Base-by-base conservation (phyloP, 768 basidiomycete genomes). In the Rhizopogon vulgaris region DNA sequence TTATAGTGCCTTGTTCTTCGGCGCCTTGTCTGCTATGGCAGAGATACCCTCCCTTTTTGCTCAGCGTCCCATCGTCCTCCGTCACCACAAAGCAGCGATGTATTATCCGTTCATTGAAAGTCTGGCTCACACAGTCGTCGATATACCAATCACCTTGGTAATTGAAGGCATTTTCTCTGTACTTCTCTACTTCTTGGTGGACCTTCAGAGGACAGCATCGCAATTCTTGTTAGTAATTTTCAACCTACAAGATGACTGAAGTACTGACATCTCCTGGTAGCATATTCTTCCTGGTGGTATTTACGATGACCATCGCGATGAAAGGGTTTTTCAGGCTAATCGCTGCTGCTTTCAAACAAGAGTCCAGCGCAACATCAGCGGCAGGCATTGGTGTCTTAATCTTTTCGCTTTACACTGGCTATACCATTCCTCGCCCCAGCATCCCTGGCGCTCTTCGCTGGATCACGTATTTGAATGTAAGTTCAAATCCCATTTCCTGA, bases 311-410 rank as follows among this genome's bases (percentile, higher is more conserved):
- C 32, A 48, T 90, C 22, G 68, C 82, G 7, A 85, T 91, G 79
- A 85, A 84, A 64, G 82, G 80, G 0, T 83, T 84, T 75, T 94
- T 91, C 76, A 76, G 90, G 25, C 73, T 74, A 0, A 59, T 88
- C 10, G 83, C 84, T 1, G 82, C 86, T 0, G 73, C 73, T 5
- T 82, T 85, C 61, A 73, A 73, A 41, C 71, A 74, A 8, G 78
- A 80, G 48, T 80, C 84, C 0, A 77, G 82, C 0, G 84, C 85
- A 6, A 83, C 83, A 58, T 75, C 84, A 8, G 55, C 85, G 9
- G 80, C 78, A 6, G 82, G 78, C 41, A 59, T 81, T 54, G 52
- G 73, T 12, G 66, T 81, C 36, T 70, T 87, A 58, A 69, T 73
- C 12, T 71, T 83, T 75, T 56, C 78, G 78, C 58, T 84, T 78